phyloP scores from a whole-genome alignment of 139 green algal genomes.

The Chlorella vulgaris region DNA sequence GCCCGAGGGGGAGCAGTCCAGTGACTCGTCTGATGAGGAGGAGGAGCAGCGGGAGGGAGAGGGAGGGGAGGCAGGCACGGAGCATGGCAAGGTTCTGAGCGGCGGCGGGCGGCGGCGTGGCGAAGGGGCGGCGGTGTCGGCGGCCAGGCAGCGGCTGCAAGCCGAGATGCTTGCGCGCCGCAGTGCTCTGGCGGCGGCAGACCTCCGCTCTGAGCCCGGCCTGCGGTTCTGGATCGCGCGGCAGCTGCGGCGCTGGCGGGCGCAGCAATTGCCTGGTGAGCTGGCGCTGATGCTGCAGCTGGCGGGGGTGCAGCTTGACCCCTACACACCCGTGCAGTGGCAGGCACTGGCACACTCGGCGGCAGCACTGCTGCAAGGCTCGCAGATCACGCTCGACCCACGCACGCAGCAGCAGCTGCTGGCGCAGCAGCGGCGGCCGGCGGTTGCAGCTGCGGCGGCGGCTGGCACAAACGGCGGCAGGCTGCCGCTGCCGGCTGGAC shows the following conservation, averaged over 20 bases:
- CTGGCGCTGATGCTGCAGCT: conserved; percentile 53
- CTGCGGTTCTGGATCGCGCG: conserved; percentile 55
- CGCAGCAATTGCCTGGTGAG: conserved; percentile 38
- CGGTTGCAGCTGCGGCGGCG: background rate
- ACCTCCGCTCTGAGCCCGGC: conserved; percentile 38
- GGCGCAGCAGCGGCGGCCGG: background rate
- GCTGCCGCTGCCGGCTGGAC: background rate
- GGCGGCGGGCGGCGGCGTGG: background rate
- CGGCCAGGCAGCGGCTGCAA: conserved; percentile 12
- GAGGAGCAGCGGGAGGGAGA: background rate
- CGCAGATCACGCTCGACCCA: conserved; percentile 21
- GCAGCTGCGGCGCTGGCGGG: conserved; percentile 57
- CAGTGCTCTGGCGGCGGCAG: conserved; percentile 7
- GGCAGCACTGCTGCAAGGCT: conserved; percentile 40
- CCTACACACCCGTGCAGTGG: conserved; percentile 44
- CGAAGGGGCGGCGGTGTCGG: background rate
- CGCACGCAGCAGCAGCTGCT: background rate
- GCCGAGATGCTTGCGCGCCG: conserved; percentile 39
- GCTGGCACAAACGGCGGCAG: background rate
- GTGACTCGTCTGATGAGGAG: background rate
- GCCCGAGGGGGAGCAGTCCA: background rate
- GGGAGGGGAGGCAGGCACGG: too few relatives aligned
- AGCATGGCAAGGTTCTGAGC: too few relatives aligned
- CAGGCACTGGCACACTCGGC: conserved; percentile 40
- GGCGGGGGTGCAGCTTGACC: conserved; percentile 56